These are phyloP conservation scores for Aeschynomene evenia DNA, from an alignment of 306 rosid species.

Conservation along the genomic window DNA sequence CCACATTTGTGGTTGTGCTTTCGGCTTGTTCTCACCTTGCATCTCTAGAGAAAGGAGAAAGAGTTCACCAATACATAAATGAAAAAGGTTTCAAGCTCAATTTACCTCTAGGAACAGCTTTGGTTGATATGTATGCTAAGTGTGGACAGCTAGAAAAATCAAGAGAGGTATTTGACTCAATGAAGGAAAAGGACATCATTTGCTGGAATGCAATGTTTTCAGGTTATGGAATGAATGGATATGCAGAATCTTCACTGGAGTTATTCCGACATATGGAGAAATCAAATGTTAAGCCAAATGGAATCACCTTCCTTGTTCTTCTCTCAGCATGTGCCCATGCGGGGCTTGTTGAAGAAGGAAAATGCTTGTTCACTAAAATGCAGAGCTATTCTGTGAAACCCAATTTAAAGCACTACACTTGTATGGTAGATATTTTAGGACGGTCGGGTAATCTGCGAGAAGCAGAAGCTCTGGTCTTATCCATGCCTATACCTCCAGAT, in stretches of 20 bases:
- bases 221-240: slow-evolving; percentile 70
- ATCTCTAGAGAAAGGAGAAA: slow-evolving; percentile 55
- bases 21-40: slow-evolving; percentile 72
- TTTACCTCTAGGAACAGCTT: slow-evolving; percentile 59
- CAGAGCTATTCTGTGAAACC: slow-evolving; percentile 49
- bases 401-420: slow-evolving; percentile 75
- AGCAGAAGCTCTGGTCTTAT: slow-evolving; percentile 63
- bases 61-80: slow-evolving; percentile 49
- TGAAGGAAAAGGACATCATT: slow-evolving; percentile 61
- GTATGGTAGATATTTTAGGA: slow-evolving; percentile 83
- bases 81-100: slow-evolving; percentile 49
- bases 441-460: slow-evolving; percentile 69
- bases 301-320: slow-evolving; percentile 67
- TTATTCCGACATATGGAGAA: slow-evolving; percentile 60
- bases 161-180: slow-evolving; percentile 53
- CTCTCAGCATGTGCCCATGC: slow-evolving; percentile 72
- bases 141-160: slow-evolving; percentile 70
- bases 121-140: slow-evolving; percentile 83
- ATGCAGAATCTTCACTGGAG: slow-evolving; percentile 56
- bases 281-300: slow-evolving; percentile 62
- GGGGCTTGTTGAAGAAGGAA: slow-evolving; percentile 75
- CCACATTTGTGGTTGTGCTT: slow-evolving; percentile 57
- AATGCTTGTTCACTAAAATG: slow-evolving; percentile 51
- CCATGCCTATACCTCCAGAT: slow-evolving; percentile 78
- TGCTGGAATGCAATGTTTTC: slow-evolving; percentile 80